Percentiles rank a stretch among this genome's conserved stretches.
These are phyloP conservation scores for Lactarius hatsudake DNA, from an alignment of 768 basidiomycete species.

Conservation along the genomic window DNA sequence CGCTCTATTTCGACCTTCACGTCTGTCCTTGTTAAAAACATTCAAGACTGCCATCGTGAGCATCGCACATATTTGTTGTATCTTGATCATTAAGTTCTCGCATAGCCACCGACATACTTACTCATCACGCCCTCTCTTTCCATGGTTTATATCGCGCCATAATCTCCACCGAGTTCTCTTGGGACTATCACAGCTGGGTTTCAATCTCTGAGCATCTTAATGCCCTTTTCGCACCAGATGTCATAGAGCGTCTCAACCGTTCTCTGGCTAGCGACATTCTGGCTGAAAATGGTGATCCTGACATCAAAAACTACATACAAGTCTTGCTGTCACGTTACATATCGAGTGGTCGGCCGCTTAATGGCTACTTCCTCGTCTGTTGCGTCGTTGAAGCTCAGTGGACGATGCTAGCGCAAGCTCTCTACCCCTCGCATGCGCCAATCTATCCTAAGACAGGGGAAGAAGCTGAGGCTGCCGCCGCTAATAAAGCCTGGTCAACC, in stretches of 20 bases:
- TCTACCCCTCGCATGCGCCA: slow-evolving; percentile 37
- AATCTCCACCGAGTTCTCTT: slow-evolving; percentile 71
- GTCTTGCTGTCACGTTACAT: slow-evolving; percentile 76
- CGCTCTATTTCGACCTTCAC: slow-evolving; percentile 63
- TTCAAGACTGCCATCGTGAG: slow-evolving; percentile 56
- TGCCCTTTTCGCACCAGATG: slow-evolving; percentile 58
- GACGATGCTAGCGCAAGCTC: slow-evolving; percentile 76
- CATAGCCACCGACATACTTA: slow-evolving; percentile 67
- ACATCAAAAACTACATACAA: slow-evolving; percentile 56
- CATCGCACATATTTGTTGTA: slow-evolving; percentile 11
- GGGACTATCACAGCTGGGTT: slow-evolving; percentile 68
- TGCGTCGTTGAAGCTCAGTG: slow-evolving; percentile 83
- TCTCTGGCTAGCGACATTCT: slow-evolving; percentile 60
- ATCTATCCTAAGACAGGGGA: slow-evolving; percentile 26
- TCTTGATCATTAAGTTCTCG: background rate
- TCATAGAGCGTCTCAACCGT: slow-evolving; percentile 71
- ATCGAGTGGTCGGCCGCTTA: slow-evolving; percentile 70
- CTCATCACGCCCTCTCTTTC: slow-evolving; percentile 74
- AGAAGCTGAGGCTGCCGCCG: slow-evolving; percentile 74
- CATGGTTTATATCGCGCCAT: slow-evolving; percentile 88
- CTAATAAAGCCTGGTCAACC: slow-evolving; percentile 76
- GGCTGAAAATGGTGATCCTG: slow-evolving; percentile 52
- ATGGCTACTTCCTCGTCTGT: slow-evolving; percentile 87
- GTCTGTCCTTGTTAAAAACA: slow-evolving; percentile 50
- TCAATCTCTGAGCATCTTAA: slow-evolving; percentile 51